Evolutionary conservation across 164 flowering plant genomes (phyloP).

Genomic region (Cinnamomum micranthum): DNA sequence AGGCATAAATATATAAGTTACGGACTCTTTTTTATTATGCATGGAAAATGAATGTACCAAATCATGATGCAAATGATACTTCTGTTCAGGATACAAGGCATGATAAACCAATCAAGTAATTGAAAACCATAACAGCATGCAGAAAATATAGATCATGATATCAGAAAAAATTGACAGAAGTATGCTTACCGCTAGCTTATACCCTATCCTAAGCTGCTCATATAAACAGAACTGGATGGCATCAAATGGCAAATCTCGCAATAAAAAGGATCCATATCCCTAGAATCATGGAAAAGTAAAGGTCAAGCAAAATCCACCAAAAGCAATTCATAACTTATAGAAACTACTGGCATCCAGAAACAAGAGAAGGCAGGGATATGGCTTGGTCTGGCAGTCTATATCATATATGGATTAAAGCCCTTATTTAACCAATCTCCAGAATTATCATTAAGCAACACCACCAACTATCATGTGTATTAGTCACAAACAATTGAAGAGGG

Average conservation of each 20-base stretch:
- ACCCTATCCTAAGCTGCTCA: constrained; percentile 94
- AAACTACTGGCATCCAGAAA: background rate
- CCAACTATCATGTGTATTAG: too few species aligned
- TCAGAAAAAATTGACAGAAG: background rate
- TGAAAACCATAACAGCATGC: background rate
- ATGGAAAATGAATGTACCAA: too few species aligned
- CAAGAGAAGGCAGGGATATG: background rate
- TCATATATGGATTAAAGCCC: background rate
- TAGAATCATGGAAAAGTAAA: constrained; percentile 19
- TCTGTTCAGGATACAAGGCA: background rate
- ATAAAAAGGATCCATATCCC: constrained; percentile 91
- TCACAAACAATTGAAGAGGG: background rate
- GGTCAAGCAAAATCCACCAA: background rate
- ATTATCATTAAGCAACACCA: background rate
- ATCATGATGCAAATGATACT: background rate
- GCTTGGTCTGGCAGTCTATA: background rate
- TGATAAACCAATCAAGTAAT: background rate
- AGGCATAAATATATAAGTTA: too few species aligned
- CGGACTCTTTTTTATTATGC: too few species aligned
- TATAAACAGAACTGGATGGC: constrained; percentile 96
- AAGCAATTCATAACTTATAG: background rate
- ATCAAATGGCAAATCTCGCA: constrained; percentile 97
- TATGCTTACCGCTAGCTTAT: constrained; percentile 70
- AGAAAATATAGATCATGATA: background rate
- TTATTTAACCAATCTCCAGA: background rate